Conservation (phyloP, 2,329 filamentous ascomycete species). For the Neopestalotiopsis clavispora region DNA sequence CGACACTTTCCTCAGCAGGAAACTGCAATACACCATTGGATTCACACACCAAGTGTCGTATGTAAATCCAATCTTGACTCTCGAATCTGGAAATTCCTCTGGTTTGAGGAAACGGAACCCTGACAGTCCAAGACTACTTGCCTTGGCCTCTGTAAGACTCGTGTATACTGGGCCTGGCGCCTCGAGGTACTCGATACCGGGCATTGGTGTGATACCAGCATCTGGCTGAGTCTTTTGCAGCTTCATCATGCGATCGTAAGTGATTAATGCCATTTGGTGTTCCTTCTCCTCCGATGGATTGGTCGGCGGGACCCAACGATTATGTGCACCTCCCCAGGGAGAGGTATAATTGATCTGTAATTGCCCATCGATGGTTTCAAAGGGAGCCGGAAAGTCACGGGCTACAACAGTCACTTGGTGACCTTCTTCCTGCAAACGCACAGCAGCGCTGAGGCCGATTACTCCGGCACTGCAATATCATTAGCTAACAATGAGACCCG, state of each 20-base stretch:
- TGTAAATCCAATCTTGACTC: conserved; percentile 50
- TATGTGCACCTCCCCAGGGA: conserved; percentile 62
- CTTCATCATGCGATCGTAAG: conserved; percentile 47
- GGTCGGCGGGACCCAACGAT: conserved; percentile 53
- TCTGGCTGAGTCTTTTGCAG: conserved; percentile 37
- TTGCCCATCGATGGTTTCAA: conserved; percentile 46
- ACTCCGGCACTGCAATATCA: conserved; percentile 51
- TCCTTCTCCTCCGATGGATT: conserved; percentile 42
- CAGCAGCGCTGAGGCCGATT: conserved; percentile 54
- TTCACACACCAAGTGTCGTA: conserved; percentile 62
- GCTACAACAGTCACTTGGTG: conserved; percentile 49
- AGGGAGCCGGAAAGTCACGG: conserved; percentile 51
- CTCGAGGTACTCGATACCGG: conserved; percentile 58
- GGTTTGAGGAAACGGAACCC: conserved; percentile 42
- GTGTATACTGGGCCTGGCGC: conserved; percentile 45
- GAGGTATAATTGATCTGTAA: conserved; percentile 58
- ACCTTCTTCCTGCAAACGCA: conserved; percentile 48
- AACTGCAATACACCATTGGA: conserved; percentile 57
- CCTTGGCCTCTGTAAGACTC: conserved; percentile 38
- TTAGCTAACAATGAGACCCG: neutral
- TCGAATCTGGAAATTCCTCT: conserved; percentile 45
- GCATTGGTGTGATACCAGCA: conserved; percentile 53
- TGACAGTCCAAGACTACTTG: conserved; percentile 37
- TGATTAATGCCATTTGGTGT: conserved; percentile 46
- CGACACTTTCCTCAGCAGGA: conserved; percentile 47